Evolutionary conservation across 106 monocot species (phyloP).

Genomic region (Chionographis japonica): DNA sequence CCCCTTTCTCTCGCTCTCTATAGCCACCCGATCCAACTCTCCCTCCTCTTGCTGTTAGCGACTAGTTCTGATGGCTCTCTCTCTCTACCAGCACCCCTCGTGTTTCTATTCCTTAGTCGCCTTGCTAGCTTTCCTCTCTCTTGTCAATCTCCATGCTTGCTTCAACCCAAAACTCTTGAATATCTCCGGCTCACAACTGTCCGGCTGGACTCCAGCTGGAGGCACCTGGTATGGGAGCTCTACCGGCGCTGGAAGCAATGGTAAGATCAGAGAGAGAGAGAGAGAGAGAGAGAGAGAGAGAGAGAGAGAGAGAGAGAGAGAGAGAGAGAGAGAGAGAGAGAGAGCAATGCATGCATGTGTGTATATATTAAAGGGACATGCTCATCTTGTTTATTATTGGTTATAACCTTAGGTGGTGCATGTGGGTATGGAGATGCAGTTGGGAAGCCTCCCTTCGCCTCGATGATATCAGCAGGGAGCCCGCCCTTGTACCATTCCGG

Average conservation of each 20-base stretch:
- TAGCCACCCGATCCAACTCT: no score
- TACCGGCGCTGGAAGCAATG: conserved; percentile 43
- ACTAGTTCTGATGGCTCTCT: neutral
- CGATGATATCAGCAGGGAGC: conserved; percentile 59
- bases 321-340: no score
- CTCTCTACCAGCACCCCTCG: neutral
- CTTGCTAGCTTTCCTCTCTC: conserved; percentile 3
- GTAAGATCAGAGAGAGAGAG: conserved; percentile 9
- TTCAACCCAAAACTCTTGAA: conserved; percentile 20
- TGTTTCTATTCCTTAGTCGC: neutral
- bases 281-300: no score
- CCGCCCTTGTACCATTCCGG: conserved; percentile 62
- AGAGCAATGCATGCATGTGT: neutral
- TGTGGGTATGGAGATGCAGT: conserved; percentile 69
- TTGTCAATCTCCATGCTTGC: neutral
- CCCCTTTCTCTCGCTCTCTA: neutral
- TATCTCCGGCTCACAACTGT: neutral
- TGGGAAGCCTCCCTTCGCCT: conserved; percentile 43
- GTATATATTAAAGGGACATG: no score
- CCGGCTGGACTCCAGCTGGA: conserved; percentile 28
- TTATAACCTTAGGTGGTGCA: conserved; percentile 50
- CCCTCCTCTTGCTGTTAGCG: neutral
- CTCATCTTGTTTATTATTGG: neutral
- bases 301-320: no score
- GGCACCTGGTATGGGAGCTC: conserved; percentile 65